Base-by-base conservation (phyloP, 345 rosid species). In the Bretschneidera sinensis region DNA sequence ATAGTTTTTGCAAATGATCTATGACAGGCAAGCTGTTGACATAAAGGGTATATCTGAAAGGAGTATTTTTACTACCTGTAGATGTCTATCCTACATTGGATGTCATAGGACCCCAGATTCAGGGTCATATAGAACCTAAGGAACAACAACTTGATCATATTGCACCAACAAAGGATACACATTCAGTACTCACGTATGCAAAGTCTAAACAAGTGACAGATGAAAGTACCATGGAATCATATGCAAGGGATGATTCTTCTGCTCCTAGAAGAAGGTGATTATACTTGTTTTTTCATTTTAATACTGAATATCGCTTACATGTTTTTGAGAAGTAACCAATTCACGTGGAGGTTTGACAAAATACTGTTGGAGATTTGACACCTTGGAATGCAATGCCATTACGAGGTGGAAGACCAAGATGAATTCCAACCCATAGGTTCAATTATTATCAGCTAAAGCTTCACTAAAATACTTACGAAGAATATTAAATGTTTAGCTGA, bases 21-120 rank as follows among this genome's bases (percentile, higher is more conserved):
- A 92, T 66, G 82, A 65, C 54, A 97, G 98, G 52, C 97, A 92
- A 84, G 97, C 92, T 51, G 98, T 92, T 71, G 94, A 89, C 75
- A 79, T 89, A 50, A 80, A 79, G 72, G 98, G 88, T 34, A 85
- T 92, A 51, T 78, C 87, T 1, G 94, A 92, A 63, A 87, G 60
- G 83, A 59, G 85, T 92, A 1, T 92, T 89, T 67, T 59, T 89
- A 66, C 66, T 74, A 52, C 85, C 80, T 53, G 56, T 85, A 2
- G 79, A 70, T 57, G 61, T 22, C 52, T 48, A 60, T 72, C 88
- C 96, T 54, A 84, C 83, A 20, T 72, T 85, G 62, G 83, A 78
- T 71, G 31, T 74, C 18, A 83, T 87, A 45, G 92, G 84, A 54
- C 81, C 83, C 61, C 62, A 87, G 67, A 79, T 92, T 63, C 61